Evolutionary conservation across 352 stramenopile species (phyloP).

Genomic region (Phytophthora hibernalis): DNA sequence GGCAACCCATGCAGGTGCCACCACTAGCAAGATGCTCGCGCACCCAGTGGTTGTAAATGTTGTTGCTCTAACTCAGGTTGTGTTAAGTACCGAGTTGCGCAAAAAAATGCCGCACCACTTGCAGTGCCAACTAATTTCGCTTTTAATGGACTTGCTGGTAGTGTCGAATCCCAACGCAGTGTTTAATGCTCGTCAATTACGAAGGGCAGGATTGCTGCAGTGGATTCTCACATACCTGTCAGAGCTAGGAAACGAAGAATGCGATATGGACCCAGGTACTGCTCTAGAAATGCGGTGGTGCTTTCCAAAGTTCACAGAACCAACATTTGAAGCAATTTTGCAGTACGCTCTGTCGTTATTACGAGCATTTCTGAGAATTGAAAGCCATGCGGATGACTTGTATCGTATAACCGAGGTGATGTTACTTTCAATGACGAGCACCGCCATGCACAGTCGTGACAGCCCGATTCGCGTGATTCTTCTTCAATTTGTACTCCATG

Average conservation of each 20-base stretch:
- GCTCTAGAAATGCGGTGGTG: slow-evolving; percentile 57
- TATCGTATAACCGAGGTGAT: slow-evolving; percentile 50
- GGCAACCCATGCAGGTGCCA: background rate
- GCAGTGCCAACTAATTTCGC: slow-evolving; percentile 60
- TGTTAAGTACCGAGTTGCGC: slow-evolving; percentile 59
- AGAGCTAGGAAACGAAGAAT: slow-evolving; percentile 57
- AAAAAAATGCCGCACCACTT: slow-evolving; percentile 44
- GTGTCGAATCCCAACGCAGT: slow-evolving; percentile 70
- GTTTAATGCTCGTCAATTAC: slow-evolving; percentile 80
- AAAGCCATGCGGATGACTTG: slow-evolving; percentile 70
- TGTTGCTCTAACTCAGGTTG: slow-evolving; percentile 56
- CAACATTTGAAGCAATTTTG: slow-evolving; percentile 55
- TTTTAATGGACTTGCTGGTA: slow-evolving; percentile 57
- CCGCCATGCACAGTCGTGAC: slow-evolving; percentile 30
- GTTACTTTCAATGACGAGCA: slow-evolving; percentile 56
- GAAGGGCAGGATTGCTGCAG: slow-evolving; percentile 51
- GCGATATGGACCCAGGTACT: slow-evolving; percentile 31
- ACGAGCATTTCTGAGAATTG: slow-evolving; percentile 52
- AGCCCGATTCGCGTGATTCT: slow-evolving; percentile 50
- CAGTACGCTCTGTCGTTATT: slow-evolving; percentile 54
- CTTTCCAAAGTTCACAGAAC: slow-evolving; percentile 53
- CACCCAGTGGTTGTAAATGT: slow-evolving; percentile 64
- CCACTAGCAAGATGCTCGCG: slow-evolving; percentile 1
- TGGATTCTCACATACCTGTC: slow-evolving; percentile 70
- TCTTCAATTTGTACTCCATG: slow-evolving; percentile 64